These are phyloP conservation scores for Apiospora rasikravindrae DNA, from an alignment of 2,329 filamentous ascomycete species.

Conservation along the genomic window DNA sequence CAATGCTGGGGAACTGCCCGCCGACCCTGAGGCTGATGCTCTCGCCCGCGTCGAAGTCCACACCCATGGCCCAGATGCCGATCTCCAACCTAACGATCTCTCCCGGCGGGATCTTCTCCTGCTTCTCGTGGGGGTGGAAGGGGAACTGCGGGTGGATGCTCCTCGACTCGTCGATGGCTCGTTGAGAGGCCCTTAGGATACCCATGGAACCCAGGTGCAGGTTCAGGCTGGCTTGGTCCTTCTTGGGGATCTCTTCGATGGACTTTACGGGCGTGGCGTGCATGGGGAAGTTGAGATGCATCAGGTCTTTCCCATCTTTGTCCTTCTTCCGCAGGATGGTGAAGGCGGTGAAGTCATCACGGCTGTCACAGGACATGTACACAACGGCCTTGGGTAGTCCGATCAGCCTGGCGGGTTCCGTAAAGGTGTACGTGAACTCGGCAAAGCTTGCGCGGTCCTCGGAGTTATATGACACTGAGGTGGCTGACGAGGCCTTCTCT, in stretches of 20 bases:
- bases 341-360: constrained; percentile 51
- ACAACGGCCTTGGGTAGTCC: constrained; percentile 53
- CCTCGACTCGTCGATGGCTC: constrained; percentile 41
- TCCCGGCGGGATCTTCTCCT: constrained; percentile 32
- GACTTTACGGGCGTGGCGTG: constrained; percentile 32
- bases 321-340: constrained; percentile 51
- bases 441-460: constrained; percentile 33
- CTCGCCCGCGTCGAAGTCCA: constrained; percentile 37
- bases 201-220: constrained; percentile 49
- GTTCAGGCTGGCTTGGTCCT: constrained; percentile 46
- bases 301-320: constrained; percentile 45
- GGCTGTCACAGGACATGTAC: constrained; percentile 48
- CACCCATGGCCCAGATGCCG: constrained; percentile 37
- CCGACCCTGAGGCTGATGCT: constrained; percentile 24
- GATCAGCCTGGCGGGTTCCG: constrained; percentile 45
- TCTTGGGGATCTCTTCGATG: constrained; percentile 37
- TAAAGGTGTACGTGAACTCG: constrained; percentile 47
- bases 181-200: constrained; percentile 50
- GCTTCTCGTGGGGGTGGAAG: constrained; percentile 33
- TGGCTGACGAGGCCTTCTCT: background rate
- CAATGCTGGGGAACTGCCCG: constrained; percentile 43
- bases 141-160: constrained; percentile 39
- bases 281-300: constrained; percentile 49
- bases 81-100: constrained; percentile 34
- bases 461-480: constrained; percentile 39